Base-by-base conservation (phyloP, 345 rosid species). In the Anacardium occidentale region DNA sequence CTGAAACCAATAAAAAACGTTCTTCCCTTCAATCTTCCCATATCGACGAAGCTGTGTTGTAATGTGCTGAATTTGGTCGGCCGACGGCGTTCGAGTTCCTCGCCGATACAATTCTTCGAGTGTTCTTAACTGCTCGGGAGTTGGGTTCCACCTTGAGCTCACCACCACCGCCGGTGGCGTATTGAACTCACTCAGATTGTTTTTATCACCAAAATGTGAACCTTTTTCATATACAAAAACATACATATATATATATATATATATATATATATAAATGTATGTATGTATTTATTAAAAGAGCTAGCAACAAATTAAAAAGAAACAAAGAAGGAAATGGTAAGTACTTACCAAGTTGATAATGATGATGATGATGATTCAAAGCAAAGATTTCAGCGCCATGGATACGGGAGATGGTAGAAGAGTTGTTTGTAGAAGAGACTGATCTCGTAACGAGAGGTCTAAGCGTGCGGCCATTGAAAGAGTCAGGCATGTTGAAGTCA, bases 1-100 rank as follows among this genome's bases (percentile, higher is more conserved):
- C 74, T 94, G 98, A 64, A 94, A 94, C 98, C 98, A 94, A 80
- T 94, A 94, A 76, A 94, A 94, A 26, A 94, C 97, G 65, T 94
- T 94, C 77, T 94, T 94, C 42, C 98, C 98, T 87, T 94, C 98
- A 10, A 94, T 94, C 85, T 89, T 94, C 0, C 98, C 98, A 62
- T 85, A 94, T 6, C 95, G 76, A 12, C 93, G 84, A 25, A 94
- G 93, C 83, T 92, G 97, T 10, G 89, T 79, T 1, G 98, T 90
- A 53, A 94, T 94, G 66, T 87, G 89, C 76, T 94, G 97, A 75
- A 94, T 94, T 73, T 94, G 91, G 32, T 94, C 98, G 0, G 98
- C 91, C 1, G 96, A 79, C 6, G 98, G 98, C 5, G 97, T 94
- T 76, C 98, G 82, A 3, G 97, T 94, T 34, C 98, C 98, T 21